Evolutionary conservation across 306 rosid species (phyloP).

Genomic region (Medicago truncatula): DNA sequence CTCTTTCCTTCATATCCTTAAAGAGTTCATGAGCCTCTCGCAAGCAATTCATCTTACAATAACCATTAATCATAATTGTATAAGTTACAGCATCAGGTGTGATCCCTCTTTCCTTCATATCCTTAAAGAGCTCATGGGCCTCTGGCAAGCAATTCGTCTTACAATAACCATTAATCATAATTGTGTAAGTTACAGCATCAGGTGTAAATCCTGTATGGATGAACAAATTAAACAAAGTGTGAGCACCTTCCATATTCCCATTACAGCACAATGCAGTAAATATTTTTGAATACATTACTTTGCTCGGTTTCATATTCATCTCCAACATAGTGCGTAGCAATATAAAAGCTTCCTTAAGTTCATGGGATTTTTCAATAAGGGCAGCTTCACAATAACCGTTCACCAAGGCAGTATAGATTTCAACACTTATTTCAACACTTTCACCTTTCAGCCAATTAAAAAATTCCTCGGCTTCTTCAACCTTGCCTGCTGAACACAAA

Average conservation of each 20-base stretch:
- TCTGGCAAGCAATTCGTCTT: slow-evolving; percentile 56
- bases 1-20: slow-evolving; percentile 67
- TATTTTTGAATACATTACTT: slow-evolving; percentile 58
- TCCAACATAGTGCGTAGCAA: slow-evolving; percentile 55
- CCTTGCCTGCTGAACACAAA: slow-evolving; percentile 68
- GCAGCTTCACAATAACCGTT: slow-evolving; percentile 75
- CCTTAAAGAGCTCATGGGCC: slow-evolving; percentile 68
- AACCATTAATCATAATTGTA: slow-evolving; percentile 77
- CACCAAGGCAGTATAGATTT: slow-evolving; percentile 68
- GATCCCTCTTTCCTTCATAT: slow-evolving; percentile 66
- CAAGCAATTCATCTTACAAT: slow-evolving; percentile 63
- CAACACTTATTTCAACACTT: slow-evolving; percentile 59
- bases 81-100: slow-evolving; percentile 70
- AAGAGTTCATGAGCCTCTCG: slow-evolving; percentile 66
- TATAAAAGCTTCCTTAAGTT: slow-evolving; percentile 50
- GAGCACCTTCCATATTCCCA: slow-evolving; percentile 61
- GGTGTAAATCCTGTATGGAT: slow-evolving; percentile 56
- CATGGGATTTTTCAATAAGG: slow-evolving; percentile 51
- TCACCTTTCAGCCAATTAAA: slow-evolving; percentile 56
- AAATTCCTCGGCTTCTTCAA: slow-evolving; percentile 65
- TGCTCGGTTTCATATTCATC: slow-evolving; percentile 58
- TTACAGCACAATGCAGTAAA: slow-evolving; percentile 64
- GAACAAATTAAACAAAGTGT: slow-evolving; percentile 52
- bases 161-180: slow-evolving; percentile 79
- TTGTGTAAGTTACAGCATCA: slow-evolving; percentile 71